Evolutionary conservation across 768 basidiomycete genomes (phyloP).

Genomic region (Peribolospora kevripleyi): DNA sequence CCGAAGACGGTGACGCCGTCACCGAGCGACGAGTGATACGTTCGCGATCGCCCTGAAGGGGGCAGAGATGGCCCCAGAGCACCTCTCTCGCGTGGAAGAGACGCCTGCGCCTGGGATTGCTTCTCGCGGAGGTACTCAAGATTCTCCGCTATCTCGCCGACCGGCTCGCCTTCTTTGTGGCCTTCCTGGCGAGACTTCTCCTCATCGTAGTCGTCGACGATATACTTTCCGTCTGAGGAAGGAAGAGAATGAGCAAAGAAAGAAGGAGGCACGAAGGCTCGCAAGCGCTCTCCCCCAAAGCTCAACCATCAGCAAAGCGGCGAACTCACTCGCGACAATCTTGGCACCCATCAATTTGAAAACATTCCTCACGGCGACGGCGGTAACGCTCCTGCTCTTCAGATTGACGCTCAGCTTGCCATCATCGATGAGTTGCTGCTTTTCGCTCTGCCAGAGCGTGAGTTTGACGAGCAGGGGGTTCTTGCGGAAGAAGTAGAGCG

Average conservation of each 20-base stretch:
- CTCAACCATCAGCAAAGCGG: not conserved
- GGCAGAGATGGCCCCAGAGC: constrained; percentile 18
- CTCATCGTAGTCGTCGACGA: constrained; percentile 90
- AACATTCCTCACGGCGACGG: constrained; percentile 73
- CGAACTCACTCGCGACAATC: constrained; percentile 48
- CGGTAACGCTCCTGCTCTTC: constrained; percentile 71
- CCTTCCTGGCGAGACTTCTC: constrained; percentile 56
- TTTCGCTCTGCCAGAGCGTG: constrained; percentile 67
- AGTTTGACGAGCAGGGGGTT: constrained; percentile 77
- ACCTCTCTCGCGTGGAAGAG: constrained; percentile 11
- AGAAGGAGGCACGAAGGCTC: not conserved
- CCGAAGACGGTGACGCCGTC: constrained; percentile 50
- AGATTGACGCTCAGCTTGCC: constrained; percentile 75
- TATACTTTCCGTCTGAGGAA: constrained; percentile 82
- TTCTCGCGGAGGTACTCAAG: constrained; percentile 24
- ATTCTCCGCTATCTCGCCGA: constrained; percentile 51
- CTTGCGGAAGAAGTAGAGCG: constrained; percentile 88
- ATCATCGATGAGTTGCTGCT: constrained; percentile 67
- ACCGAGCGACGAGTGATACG: constrained; percentile 9
- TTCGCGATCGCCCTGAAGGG: constrained; percentile 9
- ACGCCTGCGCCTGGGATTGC: not conserved
- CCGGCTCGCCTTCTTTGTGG: constrained; percentile 53
- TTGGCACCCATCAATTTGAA: constrained; percentile 87
- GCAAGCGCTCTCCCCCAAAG: not conserved
- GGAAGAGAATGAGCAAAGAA: not conserved